Conservation (phyloP, 179 eudicot genomes). For the Beta corolliflora region DNA sequence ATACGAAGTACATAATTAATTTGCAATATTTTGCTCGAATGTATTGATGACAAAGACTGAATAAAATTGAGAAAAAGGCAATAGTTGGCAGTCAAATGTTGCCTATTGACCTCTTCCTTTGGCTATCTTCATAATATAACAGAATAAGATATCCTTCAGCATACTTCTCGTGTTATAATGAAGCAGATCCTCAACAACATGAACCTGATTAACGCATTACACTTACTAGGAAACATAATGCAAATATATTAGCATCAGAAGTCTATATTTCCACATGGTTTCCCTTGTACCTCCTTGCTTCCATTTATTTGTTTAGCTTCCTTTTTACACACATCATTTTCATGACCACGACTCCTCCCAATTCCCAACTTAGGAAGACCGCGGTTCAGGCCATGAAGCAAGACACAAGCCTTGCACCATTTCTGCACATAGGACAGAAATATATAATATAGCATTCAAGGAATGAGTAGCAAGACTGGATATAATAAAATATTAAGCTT, state of each 20-base stretch:
- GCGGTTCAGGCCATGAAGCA: conserved; percentile 88
- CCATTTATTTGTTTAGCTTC: conserved; percentile 44
- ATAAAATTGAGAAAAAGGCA: no score
- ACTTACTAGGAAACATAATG: not conserved
- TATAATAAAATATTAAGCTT: not conserved
- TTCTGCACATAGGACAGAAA: conserved; percentile 49
- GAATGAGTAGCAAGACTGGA: not conserved
- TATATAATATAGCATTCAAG: conserved; percentile 9
- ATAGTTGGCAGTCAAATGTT: no score
- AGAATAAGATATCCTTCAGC: not conserved
- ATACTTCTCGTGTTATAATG: not conserved
- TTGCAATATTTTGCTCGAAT: no score
- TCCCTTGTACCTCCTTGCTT: conserved; percentile 57
- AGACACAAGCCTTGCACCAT: conserved; percentile 99
- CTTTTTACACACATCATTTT: conserved; percentile 30
- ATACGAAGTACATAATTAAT: no score
- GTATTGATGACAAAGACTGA: no score
- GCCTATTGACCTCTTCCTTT: no score
- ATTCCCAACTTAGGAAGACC: conserved; percentile 92
- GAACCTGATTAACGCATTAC: not conserved
- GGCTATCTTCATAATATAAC: no score
- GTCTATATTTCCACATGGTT: conserved; percentile 79
- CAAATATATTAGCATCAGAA: conserved; percentile 43
- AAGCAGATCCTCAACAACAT: not conserved
- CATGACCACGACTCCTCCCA: conserved; percentile 62